A percentile compares a stretch with the other conserved stretches of the same genome.
These are phyloP conservation scores for Flagelloscypha sp. DNA, from an alignment of 768 basidiomycete species.

Conservation along the genomic window DNA sequence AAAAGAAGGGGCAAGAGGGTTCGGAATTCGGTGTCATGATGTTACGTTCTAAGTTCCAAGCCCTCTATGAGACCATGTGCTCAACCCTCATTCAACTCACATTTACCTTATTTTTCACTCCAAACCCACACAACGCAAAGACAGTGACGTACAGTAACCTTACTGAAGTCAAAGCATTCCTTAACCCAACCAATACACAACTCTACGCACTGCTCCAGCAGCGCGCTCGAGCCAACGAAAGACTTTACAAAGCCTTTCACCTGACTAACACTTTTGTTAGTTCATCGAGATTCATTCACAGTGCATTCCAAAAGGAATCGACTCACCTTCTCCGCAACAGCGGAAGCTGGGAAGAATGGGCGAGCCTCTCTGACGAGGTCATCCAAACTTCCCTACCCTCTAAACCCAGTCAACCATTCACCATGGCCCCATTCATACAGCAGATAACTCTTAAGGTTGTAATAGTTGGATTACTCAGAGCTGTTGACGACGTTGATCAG, in stretches of 20 bases:
- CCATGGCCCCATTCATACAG: slow-evolving; percentile 36
- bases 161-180: too few relatives aligned
- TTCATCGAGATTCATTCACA: slow-evolving; percentile 24
- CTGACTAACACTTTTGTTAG: slow-evolving; percentile 49
- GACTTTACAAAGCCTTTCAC: slow-evolving; percentile 24
- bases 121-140: too few relatives aligned
- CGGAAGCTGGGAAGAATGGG: slow-evolving; percentile 28
- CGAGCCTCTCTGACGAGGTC: slow-evolving; percentile 20
- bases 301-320: slow-evolving; percentile 23
- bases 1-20: too few relatives aligned
- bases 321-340: slow-evolving; percentile 20
- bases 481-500: slow-evolving; percentile 19
- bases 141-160: too few relatives aligned
- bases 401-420: slow-evolving; percentile 19
- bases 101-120: too few relatives aligned
- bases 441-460: slow-evolving; percentile 34
- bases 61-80: too few relatives aligned
- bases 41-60: too few relatives aligned
- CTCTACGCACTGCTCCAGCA: slow-evolving; percentile 16
- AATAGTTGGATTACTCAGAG: slow-evolving; percentile 34
- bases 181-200: slow-evolving; percentile 10
- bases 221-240: slow-evolving; percentile 27
- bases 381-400: slow-evolving; percentile 19
- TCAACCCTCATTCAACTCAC: too few relatives aligned
- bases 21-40: too few relatives aligned